These are phyloP conservation scores for Metschnikowia proteae DNA, from an alignment of 805 yeast species.

Conservation along the genomic window DNA sequence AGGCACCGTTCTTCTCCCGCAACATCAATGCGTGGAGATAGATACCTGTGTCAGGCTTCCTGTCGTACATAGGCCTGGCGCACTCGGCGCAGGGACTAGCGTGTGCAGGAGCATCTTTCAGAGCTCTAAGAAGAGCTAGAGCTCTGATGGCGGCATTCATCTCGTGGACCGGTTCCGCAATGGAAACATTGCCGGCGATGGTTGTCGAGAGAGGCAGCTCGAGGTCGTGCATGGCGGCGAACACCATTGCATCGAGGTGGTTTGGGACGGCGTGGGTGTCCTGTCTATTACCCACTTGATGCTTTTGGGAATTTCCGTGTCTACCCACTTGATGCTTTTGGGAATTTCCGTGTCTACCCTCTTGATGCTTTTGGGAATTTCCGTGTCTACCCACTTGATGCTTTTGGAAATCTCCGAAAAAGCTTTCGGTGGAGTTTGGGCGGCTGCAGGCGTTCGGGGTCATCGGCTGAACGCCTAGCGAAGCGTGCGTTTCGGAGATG, in stretches of 20 bases:
- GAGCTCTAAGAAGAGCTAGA: neutral
- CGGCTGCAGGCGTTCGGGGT: neutral
- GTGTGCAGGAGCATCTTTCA: neutral
- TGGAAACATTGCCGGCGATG: neutral
- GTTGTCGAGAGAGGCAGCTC: neutral
- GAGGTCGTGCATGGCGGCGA: neutral
- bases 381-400: neutral
- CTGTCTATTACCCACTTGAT: neutral
- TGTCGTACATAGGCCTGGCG: constrained; percentile 12
- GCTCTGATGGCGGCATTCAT: neutral
- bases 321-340: too few relatives aligned
- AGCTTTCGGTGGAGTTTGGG: too few relatives aligned
- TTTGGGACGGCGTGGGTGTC: neutral
- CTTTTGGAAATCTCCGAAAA: too few relatives aligned
- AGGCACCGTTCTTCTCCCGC: neutral
- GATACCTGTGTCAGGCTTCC: constrained; percentile 26
- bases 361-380: too few relatives aligned
- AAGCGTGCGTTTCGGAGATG: neutral
- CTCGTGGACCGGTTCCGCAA: neutral
- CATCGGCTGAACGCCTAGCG: neutral
- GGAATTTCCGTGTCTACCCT: too few relatives aligned
- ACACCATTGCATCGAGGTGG: neutral
- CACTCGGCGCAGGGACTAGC: constrained; percentile 12
- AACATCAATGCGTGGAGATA: constrained; percentile 45
- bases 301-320: too few relatives aligned